Evolutionary conservation across 176 grass and related monocot genomes (phyloP).

Genomic region (Aegilops umbellulata): DNA sequence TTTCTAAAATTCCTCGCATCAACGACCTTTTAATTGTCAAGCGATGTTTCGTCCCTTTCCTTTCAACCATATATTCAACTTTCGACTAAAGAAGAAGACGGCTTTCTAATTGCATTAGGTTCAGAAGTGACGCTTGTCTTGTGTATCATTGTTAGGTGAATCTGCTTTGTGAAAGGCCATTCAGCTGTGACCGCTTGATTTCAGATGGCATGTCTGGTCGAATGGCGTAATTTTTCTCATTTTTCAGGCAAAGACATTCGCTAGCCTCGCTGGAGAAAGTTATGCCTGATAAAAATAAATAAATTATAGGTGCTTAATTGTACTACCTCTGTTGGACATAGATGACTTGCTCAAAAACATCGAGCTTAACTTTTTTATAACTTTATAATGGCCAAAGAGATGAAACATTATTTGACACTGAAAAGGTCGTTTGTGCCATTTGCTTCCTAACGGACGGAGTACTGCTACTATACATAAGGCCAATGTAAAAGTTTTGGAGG

Average conservation of each 20-base stretch:
- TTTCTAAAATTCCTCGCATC: constrained; percentile 18
- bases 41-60: constrained; percentile 17
- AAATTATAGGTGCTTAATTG: no score
- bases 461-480: background rate
- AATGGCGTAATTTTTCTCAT: background rate
- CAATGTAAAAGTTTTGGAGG: no score
- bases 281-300: no score
- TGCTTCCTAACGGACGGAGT: background rate
- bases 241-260: background rate
- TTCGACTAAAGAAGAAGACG: background rate
- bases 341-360: no score
- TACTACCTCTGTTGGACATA: no score
- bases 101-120: constrained; percentile 36
- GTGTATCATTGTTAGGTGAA: background rate
- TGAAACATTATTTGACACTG: no score
- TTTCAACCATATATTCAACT: background rate
- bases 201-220: background rate
- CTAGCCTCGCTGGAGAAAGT: background rate
- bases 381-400: background rate
- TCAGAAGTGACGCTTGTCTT: constrained; percentile 16
- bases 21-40: constrained; percentile 29
- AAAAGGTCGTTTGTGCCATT: no score
- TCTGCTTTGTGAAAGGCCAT: background rate
- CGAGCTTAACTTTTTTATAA: no score
- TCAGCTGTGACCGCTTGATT: background rate